phyloP scores from a whole-genome alignment of 345 rosid species.

The Salix exigua region DNA sequence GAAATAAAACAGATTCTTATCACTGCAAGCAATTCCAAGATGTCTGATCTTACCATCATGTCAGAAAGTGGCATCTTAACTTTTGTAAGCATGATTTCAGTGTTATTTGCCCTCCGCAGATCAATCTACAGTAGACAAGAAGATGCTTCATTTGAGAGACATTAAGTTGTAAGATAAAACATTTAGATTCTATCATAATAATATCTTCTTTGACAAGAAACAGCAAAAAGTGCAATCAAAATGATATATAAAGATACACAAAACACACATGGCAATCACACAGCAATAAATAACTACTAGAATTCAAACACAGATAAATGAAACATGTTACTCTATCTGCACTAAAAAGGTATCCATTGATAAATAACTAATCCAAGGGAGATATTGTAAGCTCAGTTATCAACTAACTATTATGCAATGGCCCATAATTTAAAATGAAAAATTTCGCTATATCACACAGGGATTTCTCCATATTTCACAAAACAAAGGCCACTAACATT shows the following conservation, averaged over 20 bases:
- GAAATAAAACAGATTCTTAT: neutral
- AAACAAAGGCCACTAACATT: neutral
- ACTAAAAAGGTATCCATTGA: neutral
- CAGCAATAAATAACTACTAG: neutral
- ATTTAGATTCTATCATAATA: neutral
- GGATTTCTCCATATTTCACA: neutral
- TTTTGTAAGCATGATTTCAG: conserved; percentile 99
- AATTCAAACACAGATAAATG: neutral
- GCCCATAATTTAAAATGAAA: neutral
- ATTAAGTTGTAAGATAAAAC: neutral
- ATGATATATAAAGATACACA: neutral
- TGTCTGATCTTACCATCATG: conserved; percentile 82
- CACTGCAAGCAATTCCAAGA: neutral
- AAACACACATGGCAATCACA: neutral
- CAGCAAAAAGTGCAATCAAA: neutral
- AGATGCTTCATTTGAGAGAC: conserved; percentile 4
- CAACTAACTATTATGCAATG: neutral
- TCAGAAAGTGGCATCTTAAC: conserved; percentile 98
- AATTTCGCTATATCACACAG: no score
- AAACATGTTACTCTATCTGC: neutral
- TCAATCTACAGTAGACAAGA: conserved; percentile 57
- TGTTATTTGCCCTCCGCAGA: conserved; percentile 95
- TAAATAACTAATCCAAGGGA: neutral
- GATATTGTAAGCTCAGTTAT: neutral
- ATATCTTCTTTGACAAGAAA: neutral